Evolutionary conservation across 192 early-diverging fungal genomes (phyloP), one percentile per base, ranked within the genome.

Genomic region (Coemansia sp.): DNA sequence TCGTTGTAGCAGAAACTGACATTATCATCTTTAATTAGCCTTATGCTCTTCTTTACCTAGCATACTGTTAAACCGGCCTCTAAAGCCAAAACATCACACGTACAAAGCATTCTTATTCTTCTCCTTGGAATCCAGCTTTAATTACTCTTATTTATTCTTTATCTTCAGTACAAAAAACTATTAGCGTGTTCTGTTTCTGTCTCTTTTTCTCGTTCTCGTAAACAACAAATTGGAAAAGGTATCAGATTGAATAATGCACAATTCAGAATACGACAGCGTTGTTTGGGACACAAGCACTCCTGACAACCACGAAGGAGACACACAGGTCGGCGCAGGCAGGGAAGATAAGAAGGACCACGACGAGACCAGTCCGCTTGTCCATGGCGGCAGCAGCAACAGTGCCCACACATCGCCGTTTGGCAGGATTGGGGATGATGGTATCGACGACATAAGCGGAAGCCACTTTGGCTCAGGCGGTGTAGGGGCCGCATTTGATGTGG

Each of bases 191-290:
- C 26, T 26, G 26, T 26, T 26, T 26, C 26, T 3, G 3, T 26
- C 26, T 26, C 3, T 26, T 26, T 26, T 3, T 26, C 26, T 26
- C 26, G 26, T 26, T 26, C 26, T 19, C 15, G 48, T 6, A 49
- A 49, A 26, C 19, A 26, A 54, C 26, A 26, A 26, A 26, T 26
- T 3, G 26, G 26, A 54, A 54, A 54, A 8, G 26, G 9, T 11
- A 0, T 22, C 6, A 22, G 51, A 21, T 15, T 19, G 19, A 26
- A 12, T 36, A 63, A 82, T 82, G 80, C 80, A 82, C 21, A 68
- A 73, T 54, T 82, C 80, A 7, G 80, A 82, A 41, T 82, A 77
- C 66, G 66, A 76, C 66, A 82, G 74, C 68, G 80, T 82, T 21
- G 68, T 77, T 58, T 82, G 80, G 80, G 80, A 82, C 71, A 82